A percentile compares a stretch with the other conserved stretches of the same genome.
These are phyloP conservation scores for Calophaca sinica DNA, from an alignment of 306 rosid genomes.

Conservation along the genomic window DNA sequence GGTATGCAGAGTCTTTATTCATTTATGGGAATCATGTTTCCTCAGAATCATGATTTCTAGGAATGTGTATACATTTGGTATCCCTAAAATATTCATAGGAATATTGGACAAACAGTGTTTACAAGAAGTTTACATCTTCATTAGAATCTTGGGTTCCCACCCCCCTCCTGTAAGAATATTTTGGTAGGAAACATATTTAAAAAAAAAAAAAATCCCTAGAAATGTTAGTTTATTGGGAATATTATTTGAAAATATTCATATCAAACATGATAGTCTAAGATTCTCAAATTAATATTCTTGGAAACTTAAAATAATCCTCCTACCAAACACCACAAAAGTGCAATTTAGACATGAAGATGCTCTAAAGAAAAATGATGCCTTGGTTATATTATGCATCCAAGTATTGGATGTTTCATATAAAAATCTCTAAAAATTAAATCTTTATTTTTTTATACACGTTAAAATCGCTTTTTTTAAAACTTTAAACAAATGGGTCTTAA, in stretches of 20 bases:
- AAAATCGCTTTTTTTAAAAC: background rate
- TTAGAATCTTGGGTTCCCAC: background rate
- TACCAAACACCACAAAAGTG: background rate
- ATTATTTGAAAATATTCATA: no score
- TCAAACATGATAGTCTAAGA: no score
- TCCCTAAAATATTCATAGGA: no score
- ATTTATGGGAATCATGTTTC: no score
- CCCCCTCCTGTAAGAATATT: background rate
- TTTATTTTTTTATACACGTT: background rate
- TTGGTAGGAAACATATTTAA: background rate
- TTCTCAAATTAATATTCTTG: no score
- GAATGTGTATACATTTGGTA: no score
- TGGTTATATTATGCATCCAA: background rate
- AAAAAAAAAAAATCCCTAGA: background rate
- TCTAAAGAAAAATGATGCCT: background rate
- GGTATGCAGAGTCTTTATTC: no score
- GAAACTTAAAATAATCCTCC: background rate
- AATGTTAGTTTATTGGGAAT: background rate
- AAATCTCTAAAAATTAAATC: background rate
- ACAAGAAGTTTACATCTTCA: background rate
- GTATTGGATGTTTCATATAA: background rate
- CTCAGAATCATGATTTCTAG: no score
- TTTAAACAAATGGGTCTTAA: background rate
- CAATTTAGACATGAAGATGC: slow-evolving; percentile 10
- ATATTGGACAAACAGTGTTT: no score